These are phyloP conservation scores for Aspergillus melleus DNA, from an alignment of 2,329 filamentous ascomycete species.

Conservation along the genomic window DNA sequence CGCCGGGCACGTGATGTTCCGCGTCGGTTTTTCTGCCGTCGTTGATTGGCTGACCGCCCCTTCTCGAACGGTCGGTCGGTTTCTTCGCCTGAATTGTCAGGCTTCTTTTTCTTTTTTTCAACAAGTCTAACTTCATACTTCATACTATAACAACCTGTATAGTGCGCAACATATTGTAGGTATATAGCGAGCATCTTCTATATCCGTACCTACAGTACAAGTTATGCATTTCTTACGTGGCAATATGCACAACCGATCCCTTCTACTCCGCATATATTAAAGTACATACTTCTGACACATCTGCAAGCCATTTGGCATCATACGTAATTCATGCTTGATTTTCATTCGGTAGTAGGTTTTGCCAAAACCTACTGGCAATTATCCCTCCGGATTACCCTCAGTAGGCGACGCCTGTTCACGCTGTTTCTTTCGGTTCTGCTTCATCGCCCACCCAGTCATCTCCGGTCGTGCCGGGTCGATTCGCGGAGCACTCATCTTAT, in stretches of 20 bases:
- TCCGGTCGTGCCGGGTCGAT: constrained; percentile 46
- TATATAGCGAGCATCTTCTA: too few relatives aligned
- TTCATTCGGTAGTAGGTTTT: neutral
- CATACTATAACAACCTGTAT: too few relatives aligned
- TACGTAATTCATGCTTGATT: neutral
- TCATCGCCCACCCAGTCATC: constrained; percentile 47
- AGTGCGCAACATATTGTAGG: too few relatives aligned
- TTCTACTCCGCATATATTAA: too few relatives aligned
- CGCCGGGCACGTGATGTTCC: constrained; percentile 17
- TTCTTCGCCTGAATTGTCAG: neutral
- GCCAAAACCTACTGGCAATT: too few relatives aligned
- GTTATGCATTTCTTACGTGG: too few relatives aligned
- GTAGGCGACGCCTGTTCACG: constrained; percentile 18
- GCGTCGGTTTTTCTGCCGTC: neutral
- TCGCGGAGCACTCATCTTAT: constrained; percentile 60
- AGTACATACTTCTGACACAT: neutral
- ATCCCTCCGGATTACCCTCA: constrained; percentile 22
- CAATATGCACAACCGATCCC: too few relatives aligned
- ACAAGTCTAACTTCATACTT: too few relatives aligned
- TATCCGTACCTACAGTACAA: too few relatives aligned
- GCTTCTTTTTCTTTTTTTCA: too few relatives aligned
- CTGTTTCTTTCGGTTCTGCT: constrained; percentile 41
- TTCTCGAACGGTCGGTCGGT: neutral
- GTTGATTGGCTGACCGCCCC: neutral
- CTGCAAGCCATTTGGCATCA: neutral